Evolutionary conservation across 305 asterid species (phyloP).

Genomic region (Withania somnifera): DNA sequence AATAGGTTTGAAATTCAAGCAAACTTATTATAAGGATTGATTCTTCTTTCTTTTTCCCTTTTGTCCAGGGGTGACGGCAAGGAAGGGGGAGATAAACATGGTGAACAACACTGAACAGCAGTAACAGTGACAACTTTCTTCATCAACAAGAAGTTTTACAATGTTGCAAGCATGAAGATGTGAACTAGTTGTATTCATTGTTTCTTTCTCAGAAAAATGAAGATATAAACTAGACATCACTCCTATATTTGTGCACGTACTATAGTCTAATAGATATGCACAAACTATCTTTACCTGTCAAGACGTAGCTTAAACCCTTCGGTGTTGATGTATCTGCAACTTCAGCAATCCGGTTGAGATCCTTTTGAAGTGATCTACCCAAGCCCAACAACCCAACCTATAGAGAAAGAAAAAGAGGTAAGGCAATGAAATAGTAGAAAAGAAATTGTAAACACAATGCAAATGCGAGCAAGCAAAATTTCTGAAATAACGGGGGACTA

Average conservation of each 20-base stretch:
- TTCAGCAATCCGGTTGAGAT: slow-evolving; percentile 83
- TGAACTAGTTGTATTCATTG: neutral
- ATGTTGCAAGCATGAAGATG: neutral
- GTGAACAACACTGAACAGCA: neutral
- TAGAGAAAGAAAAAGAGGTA: neutral
- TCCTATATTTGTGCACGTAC: neutral
- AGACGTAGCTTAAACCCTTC: slow-evolving; percentile 74
- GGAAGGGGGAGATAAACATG: neutral
- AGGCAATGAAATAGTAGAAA: neutral
- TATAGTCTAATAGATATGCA: neutral
- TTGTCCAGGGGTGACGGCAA: neutral
- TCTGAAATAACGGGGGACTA: neutral
- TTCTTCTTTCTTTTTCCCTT: neutral
- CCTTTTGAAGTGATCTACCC: slow-evolving; percentile 79
- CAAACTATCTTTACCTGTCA: slow-evolving; percentile 52
- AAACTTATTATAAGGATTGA: neutral
- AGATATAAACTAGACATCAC: neutral
- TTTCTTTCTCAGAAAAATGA: neutral
- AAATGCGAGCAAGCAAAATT: neutral
- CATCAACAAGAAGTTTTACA: neutral
- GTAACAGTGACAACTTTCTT: neutral
- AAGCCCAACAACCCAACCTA: slow-evolving; percentile 87
- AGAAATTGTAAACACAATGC: neutral
- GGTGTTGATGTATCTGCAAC: slow-evolving; percentile 81
- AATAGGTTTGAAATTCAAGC: neutral